These are phyloP conservation scores for Cryptococcus sp. DNA, from an alignment of 1,284 basidiomycete genomes.

Conservation along the genomic window DNA sequence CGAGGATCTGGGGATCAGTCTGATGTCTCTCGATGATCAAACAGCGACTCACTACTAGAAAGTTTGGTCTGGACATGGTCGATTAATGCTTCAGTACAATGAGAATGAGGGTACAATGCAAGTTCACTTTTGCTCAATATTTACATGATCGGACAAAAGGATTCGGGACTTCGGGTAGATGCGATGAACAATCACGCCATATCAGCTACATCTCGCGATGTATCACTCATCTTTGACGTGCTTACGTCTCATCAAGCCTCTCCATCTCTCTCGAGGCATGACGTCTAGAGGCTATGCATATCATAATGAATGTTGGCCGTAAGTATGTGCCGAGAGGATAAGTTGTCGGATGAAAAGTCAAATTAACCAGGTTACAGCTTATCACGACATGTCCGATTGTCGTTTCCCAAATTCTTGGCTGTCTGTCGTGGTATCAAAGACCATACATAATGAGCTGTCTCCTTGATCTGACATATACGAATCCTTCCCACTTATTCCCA, in stretches of 20 bases:
- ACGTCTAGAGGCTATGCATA: neutral
- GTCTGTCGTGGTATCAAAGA: too few relatives aligned
- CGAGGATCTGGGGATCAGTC: constrained; percentile 12
- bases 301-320: neutral
- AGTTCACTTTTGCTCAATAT: too few relatives aligned
- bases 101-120: too few relatives aligned
- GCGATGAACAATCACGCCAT: neutral
- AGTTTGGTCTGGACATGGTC: constrained; percentile 17
- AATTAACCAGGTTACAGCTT: neutral
- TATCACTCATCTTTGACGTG: neutral
- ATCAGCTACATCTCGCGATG: neutral
- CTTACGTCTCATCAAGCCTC: neutral
- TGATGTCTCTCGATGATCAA: neutral
- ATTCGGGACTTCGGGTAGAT: neutral
- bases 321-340: neutral
- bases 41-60: constrained; percentile 15
- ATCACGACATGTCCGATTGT: neutral
- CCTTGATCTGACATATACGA: neutral
- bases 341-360: neutral
- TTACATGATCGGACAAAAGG: too few relatives aligned
- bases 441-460: too few relatives aligned
- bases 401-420: too few relatives aligned
- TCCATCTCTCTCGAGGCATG: neutral
- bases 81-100: too few relatives aligned
- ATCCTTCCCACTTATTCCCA: neutral